These are phyloP conservation scores for Parmales sp. DNA, from an alignment of 108 stramenopile species.

Conservation along the genomic window DNA sequence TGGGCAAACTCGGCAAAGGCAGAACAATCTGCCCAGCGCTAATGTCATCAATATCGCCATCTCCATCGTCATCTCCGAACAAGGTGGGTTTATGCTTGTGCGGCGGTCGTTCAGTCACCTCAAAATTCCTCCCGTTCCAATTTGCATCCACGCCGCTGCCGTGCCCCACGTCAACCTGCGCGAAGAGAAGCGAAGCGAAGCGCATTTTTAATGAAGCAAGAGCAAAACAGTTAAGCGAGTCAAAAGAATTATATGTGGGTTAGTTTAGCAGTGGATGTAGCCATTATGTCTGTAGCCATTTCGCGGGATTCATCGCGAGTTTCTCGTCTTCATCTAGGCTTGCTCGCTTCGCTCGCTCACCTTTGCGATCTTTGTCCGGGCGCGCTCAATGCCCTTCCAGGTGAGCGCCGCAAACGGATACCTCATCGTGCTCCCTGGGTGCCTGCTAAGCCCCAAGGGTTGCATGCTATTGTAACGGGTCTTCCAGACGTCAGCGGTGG, in stretches of 20 bases:
- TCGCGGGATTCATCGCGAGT: too few relatives aligned
- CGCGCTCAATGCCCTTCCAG: slow-evolving; percentile 6
- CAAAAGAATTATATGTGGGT: too few relatives aligned
- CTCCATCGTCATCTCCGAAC: background rate
- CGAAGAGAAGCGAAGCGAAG: too few relatives aligned
- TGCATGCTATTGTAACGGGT: background rate
- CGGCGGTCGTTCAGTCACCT: too few relatives aligned
- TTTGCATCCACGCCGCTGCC: too few relatives aligned
- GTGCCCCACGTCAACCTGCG: too few relatives aligned
- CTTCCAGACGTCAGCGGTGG: background rate
- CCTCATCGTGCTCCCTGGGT: background rate
- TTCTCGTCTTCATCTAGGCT: background rate
- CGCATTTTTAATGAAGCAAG: too few relatives aligned
- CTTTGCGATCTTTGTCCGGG: background rate
- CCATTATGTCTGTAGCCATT: too few relatives aligned
- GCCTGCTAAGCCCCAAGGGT: background rate
- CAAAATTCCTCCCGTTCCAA: too few relatives aligned
- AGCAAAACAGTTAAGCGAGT: too few relatives aligned
- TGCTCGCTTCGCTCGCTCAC: background rate
- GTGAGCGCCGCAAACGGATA: background rate
- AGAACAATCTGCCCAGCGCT: background rate
- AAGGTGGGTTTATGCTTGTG: slow-evolving; percentile 6
- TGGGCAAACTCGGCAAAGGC: background rate
- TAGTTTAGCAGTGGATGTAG: too few relatives aligned
- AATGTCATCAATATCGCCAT: slow-evolving; percentile 3